Evolutionary conservation across 805 yeast species (phyloP).

Genomic region (Wickerhamiella vanderwaltii): DNA sequence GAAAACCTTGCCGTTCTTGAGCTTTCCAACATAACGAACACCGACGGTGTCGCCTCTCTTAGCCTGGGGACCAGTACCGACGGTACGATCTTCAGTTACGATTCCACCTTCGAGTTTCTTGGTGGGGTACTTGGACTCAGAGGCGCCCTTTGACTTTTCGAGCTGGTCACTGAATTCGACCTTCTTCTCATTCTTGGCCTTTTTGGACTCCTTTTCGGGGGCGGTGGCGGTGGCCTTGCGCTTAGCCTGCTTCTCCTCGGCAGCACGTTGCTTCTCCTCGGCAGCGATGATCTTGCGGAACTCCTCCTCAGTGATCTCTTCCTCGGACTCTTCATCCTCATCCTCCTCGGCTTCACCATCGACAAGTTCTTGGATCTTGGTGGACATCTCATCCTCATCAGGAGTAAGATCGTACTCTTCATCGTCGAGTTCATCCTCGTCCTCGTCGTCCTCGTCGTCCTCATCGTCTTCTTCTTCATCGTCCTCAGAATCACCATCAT

Average conservation of each 20-base stretch:
- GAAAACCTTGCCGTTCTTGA: slow-evolving; percentile 89
- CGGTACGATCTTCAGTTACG: slow-evolving; percentile 78
- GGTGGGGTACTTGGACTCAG: slow-evolving; percentile 34
- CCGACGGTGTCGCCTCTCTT: slow-evolving; percentile 85
- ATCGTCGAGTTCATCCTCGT: slow-evolving; percentile 33
- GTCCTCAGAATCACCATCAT: slow-evolving; percentile 51
- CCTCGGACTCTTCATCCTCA: slow-evolving; percentile 31
- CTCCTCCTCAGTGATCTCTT: slow-evolving; percentile 28
- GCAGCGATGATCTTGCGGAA: slow-evolving; percentile 13
- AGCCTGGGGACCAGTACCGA: slow-evolving; percentile 80
- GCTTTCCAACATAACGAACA: slow-evolving; percentile 95
- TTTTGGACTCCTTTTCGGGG: slow-evolving; percentile 26
- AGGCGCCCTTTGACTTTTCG: slow-evolving; percentile 82
- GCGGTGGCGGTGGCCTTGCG: slow-evolving; percentile 28
- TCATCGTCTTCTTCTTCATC: slow-evolving; percentile 38
- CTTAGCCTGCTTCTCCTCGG: slow-evolving; percentile 25
- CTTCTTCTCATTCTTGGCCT: slow-evolving; percentile 47
- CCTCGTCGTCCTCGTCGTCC: slow-evolving; percentile 30
- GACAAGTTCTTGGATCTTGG: slow-evolving; percentile 34
- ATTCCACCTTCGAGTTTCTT: slow-evolving; percentile 89
- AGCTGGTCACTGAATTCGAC: slow-evolving; percentile 83
- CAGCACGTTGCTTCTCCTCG: slow-evolving; percentile 25
- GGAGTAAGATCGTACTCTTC: slow-evolving; percentile 42
- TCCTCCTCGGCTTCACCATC: slow-evolving; percentile 40
- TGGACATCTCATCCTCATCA: slow-evolving; percentile 25